Evolutionary conservation across 1,139 yeast genomes (phyloP).

Genomic region (Pichia sp.): DNA sequence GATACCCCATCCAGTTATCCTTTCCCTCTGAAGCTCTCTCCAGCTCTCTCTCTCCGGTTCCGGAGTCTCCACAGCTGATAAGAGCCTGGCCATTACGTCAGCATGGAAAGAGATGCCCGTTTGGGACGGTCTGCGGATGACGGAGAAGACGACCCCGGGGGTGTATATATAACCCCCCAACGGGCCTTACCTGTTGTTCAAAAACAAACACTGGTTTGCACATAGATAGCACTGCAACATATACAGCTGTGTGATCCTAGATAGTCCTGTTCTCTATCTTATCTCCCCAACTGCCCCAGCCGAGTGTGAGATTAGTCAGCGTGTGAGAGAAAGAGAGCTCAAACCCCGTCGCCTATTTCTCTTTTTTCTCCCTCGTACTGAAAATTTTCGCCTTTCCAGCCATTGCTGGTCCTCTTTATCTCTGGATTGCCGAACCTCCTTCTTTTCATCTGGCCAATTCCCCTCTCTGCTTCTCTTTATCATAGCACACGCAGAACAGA

Average conservation of each 20-base stretch:
- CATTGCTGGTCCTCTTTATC: background rate
- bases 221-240: too few species aligned
- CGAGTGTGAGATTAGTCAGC: background rate
- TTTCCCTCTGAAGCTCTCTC: background rate
- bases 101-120: background rate
- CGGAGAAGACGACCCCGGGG: background rate
- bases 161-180: background rate
- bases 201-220: background rate
- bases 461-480: background rate
- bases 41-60: background rate
- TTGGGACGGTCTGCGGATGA: background rate
- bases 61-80: background rate
- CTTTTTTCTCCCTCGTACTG: background rate
- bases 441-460: background rate
- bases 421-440: background rate
- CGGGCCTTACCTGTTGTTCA: background rate
- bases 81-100: background rate
- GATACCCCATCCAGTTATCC: background rate
- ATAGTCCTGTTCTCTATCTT: too few species aligned
- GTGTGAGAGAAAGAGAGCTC: background rate
- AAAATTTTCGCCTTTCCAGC: constrained; percentile 4
- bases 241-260: too few species aligned
- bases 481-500: background rate
- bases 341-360: background rate
- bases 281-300: background rate